These are phyloP conservation scores for Acer yangbiense DNA, from an alignment of 345 rosid genomes.

Conservation along the genomic window DNA sequence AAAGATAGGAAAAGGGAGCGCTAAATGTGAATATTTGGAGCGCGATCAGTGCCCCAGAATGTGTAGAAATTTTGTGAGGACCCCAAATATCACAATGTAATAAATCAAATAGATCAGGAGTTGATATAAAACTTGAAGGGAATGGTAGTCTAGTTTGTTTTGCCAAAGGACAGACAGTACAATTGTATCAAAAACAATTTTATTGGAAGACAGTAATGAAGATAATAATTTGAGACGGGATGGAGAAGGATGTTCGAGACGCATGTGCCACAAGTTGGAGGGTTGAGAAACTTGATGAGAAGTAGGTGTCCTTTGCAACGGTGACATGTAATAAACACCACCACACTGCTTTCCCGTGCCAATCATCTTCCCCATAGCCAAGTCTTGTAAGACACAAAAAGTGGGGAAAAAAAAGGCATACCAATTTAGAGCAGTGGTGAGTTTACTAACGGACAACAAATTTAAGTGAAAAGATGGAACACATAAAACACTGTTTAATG, in stretches of 20 bases:
- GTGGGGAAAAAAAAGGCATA: not conserved
- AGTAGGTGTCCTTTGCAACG: not conserved
- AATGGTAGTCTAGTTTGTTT: conserved; percentile 17
- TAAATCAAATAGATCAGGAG: conserved; percentile 9
- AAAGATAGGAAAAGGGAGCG: no score
- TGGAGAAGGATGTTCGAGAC: conserved; percentile 10
- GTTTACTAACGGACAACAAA: conserved; percentile 6
- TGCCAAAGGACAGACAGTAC: conserved; percentile 1
- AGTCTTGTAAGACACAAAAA: conserved; percentile 6
- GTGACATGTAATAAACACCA: not conserved
- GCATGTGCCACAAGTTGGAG: not conserved
- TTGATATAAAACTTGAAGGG: conserved; percentile 13
- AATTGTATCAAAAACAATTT: not conserved
- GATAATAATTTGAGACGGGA: not conserved
- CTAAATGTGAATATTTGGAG: no score
- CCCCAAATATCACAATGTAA: conserved; percentile 27
- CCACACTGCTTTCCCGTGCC: not conserved
- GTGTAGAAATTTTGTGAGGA: not conserved
- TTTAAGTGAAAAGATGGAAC: conserved; percentile 12
- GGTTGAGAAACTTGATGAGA: not conserved
- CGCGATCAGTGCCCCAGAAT: not conserved
- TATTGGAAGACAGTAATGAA: not conserved
- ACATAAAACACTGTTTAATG: not conserved
- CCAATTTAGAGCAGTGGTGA: not conserved
- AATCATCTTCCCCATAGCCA: conserved; percentile 9